phyloP scores from a whole-genome alignment of 345 rosid species.

The Eucalyptus tenuipes region DNA sequence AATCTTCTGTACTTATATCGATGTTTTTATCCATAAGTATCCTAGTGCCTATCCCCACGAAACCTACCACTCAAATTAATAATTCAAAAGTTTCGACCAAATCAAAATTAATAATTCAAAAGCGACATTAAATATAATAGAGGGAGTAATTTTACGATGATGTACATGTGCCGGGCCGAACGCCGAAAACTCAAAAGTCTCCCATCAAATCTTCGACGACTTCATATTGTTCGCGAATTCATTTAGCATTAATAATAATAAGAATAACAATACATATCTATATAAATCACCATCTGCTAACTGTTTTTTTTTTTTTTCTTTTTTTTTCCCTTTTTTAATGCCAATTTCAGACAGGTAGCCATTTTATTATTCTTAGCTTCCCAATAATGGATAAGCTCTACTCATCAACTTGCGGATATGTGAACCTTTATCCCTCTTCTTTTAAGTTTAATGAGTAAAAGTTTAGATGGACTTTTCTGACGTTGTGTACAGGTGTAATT shows the following conservation, averaged over 20 bases:
- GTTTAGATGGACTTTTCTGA: neutral
- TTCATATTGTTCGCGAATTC: neutral
- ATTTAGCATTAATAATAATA: neutral
- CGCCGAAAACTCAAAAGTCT: neutral
- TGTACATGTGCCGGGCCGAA: neutral
- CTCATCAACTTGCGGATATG: neutral
- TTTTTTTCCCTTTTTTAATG: neutral
- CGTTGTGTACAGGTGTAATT: neutral
- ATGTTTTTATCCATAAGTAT: neutral
- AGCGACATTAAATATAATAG: neutral
- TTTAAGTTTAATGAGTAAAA: neutral
- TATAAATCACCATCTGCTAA: neutral
- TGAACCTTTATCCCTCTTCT: neutral
- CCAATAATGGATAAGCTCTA: neutral
- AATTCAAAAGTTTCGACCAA: neutral
- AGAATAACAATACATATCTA: too few relatives aligned
- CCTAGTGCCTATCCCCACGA: neutral
- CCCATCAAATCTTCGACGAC: neutral
- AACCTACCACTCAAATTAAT: neutral
- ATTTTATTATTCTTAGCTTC: neutral
- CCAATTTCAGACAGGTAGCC: neutral
- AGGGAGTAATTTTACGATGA: neutral
- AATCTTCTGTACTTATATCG: neutral
- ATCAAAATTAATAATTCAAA: neutral
- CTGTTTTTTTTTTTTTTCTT: neutral